Conservation (phyloP, 2,329 filamentous ascomycete species). For the Beauveria varroae region DNA sequence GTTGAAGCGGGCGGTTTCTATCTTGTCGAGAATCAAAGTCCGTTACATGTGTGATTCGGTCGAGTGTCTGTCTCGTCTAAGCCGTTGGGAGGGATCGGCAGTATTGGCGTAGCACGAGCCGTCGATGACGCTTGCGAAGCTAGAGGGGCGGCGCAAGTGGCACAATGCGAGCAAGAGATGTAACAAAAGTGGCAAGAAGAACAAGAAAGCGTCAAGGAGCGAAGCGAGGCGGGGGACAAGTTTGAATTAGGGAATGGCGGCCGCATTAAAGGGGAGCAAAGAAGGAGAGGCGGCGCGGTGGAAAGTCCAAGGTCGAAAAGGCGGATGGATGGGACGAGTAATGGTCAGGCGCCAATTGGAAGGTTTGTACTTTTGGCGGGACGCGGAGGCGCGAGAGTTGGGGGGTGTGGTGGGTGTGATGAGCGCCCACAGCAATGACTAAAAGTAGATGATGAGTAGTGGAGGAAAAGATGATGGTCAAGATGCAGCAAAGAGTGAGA, state of each 20-base stretch:
- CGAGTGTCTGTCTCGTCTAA: neutral
- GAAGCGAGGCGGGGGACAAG: neutral
- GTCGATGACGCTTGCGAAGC: neutral
- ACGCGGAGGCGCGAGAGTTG: neutral
- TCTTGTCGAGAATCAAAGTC: neutral
- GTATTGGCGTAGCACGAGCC: neutral
- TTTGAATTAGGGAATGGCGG: neutral
- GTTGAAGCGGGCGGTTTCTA: neutral
- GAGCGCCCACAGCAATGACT: neutral
- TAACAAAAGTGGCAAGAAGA: neutral
- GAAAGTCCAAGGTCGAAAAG: neutral
- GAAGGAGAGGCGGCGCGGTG: conserved; percentile 10
- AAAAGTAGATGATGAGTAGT: neutral
- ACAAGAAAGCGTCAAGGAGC: neutral
- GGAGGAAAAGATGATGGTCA: neutral
- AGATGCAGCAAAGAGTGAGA: neutral
- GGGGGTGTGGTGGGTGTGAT: neutral
- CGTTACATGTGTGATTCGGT: neutral
- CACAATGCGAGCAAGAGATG: neutral
- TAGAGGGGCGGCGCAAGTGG: neutral
- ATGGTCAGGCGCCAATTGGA: conserved; percentile 27
- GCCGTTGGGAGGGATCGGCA: neutral
- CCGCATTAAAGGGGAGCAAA: conserved; percentile 11
- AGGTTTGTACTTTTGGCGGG: conserved; percentile 15
- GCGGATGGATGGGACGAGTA: conserved; percentile 17